A percentile compares a stretch with the other conserved stretches of the same genome.
These are phyloP conservation scores for Pezicula radicicola DNA, from an alignment of 2,329 filamentous ascomycete species.

Conservation along the genomic window DNA sequence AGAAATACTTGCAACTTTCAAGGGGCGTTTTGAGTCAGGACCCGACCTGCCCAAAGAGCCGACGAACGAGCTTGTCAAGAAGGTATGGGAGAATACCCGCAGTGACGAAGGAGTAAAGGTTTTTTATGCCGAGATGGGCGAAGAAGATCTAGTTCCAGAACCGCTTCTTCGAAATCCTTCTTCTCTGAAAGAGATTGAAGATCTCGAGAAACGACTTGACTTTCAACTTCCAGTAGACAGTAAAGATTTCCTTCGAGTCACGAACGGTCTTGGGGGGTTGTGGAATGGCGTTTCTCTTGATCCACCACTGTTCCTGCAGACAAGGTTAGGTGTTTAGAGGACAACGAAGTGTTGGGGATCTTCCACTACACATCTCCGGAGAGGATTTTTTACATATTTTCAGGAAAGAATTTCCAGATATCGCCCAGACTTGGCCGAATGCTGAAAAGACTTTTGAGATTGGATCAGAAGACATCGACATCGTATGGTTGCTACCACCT, in stretches of 20 bases:
- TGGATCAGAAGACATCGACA: neutral
- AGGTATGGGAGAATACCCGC: neutral
- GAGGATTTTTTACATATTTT: neutral
- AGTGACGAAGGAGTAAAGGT: neutral
- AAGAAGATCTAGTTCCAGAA: neutral
- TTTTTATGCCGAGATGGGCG: neutral
- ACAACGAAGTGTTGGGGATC: neutral
- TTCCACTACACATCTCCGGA: neutral
- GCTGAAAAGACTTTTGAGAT: neutral
- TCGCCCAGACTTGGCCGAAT: neutral
- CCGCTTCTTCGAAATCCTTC: neutral
- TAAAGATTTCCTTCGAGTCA: neutral
- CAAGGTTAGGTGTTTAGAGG: neutral
- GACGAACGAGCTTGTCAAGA: neutral
- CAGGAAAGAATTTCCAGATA: neutral
- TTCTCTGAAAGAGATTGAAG: neutral
- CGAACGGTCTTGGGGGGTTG: neutral
- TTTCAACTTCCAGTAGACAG: neutral
- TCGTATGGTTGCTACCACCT: neutral
- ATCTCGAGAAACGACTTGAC: neutral
- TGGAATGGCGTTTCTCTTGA: neutral
- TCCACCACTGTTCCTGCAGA: neutral
- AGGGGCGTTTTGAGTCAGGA: neutral
- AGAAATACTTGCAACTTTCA: neutral
- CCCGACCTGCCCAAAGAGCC: neutral